phyloP scores from a whole-genome alignment of 306 rosid species.

The Oxytropis ochrocephala region DNA sequence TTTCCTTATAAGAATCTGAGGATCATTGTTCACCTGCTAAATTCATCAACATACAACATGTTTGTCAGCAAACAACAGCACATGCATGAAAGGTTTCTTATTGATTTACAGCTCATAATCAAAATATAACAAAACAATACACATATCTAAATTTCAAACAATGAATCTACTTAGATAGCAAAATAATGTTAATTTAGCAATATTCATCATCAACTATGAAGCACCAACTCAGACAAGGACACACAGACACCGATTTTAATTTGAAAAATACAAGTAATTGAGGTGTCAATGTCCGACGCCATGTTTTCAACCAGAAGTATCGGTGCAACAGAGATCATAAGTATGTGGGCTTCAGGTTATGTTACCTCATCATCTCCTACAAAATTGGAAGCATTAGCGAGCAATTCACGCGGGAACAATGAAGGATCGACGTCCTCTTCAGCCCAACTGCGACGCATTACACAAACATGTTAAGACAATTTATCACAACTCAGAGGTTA shows the following conservation, averaged over 20 bases:
- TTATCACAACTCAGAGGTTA: neutral
- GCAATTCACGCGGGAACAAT: constrained; percentile 67
- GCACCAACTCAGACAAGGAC: too few species aligned
- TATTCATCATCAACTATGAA: neutral
- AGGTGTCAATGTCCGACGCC: too few species aligned
- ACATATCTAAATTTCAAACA: neutral
- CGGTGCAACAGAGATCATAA: too few species aligned
- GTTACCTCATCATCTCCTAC: constrained; percentile 66
- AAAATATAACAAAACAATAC: too few species aligned
- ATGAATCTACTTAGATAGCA: neutral
- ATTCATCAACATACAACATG: constrained; percentile 13
- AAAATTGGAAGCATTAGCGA: constrained; percentile 59
- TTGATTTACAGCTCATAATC: neutral
- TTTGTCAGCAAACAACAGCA: constrained; percentile 15
- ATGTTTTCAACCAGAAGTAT: too few species aligned
- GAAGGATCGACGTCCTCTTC: constrained; percentile 89
- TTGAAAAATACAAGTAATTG: too few species aligned
- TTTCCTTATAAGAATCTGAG: constrained; percentile 68
- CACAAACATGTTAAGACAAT: neutral
- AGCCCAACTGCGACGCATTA: constrained; percentile 65
- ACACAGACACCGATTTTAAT: too few species aligned
- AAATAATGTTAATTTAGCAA: neutral
- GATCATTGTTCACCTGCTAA: constrained; percentile 71
- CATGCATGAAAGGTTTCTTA: neutral
- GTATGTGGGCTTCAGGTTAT: neutral